Evolutionary conservation across 352 stramenopile species (phyloP).

Genomic region (Phytopythium vexans): DNA sequence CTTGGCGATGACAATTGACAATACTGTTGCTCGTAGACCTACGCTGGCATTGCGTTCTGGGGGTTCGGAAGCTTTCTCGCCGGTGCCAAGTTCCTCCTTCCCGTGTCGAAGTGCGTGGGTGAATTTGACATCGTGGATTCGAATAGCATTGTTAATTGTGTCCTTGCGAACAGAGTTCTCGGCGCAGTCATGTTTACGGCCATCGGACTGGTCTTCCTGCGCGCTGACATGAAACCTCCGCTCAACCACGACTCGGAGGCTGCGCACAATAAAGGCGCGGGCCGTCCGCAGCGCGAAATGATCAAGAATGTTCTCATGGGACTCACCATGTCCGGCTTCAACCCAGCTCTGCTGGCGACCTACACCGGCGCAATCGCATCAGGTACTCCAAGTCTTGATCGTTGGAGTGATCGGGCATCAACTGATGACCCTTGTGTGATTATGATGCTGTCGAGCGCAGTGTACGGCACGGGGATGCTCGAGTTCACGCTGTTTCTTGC

Average conservation of each 20-base stretch:
- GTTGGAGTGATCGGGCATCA: not conserved
- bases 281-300: slow-evolving; percentile 58
- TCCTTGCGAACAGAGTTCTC: slow-evolving; percentile 42
- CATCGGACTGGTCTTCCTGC: slow-evolving; percentile 78
- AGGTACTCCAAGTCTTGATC: slow-evolving; percentile 12
- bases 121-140: slow-evolving; percentile 1
- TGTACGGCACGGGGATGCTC: slow-evolving; percentile 84
- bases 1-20: not conserved
- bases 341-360: slow-evolving; percentile 77
- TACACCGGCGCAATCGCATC: slow-evolving; percentile 87
- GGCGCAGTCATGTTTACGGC: slow-evolving; percentile 84
- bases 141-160: not conserved
- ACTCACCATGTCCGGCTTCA: slow-evolving; percentile 87
- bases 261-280: slow-evolving; percentile 44
- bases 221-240: slow-evolving; percentile 75
- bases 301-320: slow-evolving; percentile 82
- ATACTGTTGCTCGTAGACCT: slow-evolving; percentile 46
- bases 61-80: slow-evolving; percentile 87
- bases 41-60: slow-evolving; percentile 87
- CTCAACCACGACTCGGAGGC: slow-evolving; percentile 54
- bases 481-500: slow-evolving; percentile 85
- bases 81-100: slow-evolving; percentile 77
- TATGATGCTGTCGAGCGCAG: slow-evolving; percentile 18
- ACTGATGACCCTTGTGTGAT: not conserved
- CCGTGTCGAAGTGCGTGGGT: slow-evolving; percentile 74